Percentiles rank a stretch among this genome's conserved stretches.
These are phyloP conservation scores for Phytophthora meadii DNA, from an alignment of 352 stramenopile species.

Conservation along the genomic window DNA sequence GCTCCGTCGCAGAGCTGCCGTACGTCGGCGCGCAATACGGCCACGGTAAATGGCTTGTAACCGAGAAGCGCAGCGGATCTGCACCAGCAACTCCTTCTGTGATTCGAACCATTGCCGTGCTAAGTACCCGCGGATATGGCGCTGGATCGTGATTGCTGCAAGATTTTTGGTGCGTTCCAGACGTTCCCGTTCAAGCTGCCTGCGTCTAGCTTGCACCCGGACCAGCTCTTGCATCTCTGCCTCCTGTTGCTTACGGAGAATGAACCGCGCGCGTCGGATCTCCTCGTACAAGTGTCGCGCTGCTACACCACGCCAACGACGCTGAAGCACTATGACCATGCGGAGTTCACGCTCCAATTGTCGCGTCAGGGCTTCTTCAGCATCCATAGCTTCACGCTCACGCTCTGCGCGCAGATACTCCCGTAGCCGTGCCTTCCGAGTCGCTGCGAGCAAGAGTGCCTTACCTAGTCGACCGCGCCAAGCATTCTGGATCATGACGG, in stretches of 20 bases:
- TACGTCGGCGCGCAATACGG: slow-evolving; percentile 67
- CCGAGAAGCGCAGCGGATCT: slow-evolving; percentile 55
- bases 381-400: slow-evolving; percentile 63
- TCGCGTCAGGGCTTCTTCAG: slow-evolving; percentile 48
- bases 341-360: slow-evolving; percentile 60
- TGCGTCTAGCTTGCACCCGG: slow-evolving; percentile 52
- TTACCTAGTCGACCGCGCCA: slow-evolving; percentile 70
- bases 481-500: slow-evolving; percentile 71
- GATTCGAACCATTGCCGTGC: slow-evolving; percentile 57
- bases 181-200: slow-evolving; percentile 59
- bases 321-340: slow-evolving; percentile 72
- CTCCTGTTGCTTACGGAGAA: slow-evolving; percentile 74
- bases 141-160: slow-evolving; percentile 75
- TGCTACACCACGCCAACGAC: slow-evolving; percentile 74
- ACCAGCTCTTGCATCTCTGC: slow-evolving; percentile 74
- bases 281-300: slow-evolving; percentile 69
- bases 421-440: slow-evolving; percentile 61
- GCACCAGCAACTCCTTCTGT: slow-evolving; percentile 59
- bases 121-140: slow-evolving; percentile 68
- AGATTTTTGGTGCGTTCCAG: slow-evolving; percentile 51
- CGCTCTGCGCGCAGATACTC: slow-evolving; percentile 76
- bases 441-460: slow-evolving; percentile 56
- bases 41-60: slow-evolving; percentile 80
- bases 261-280: slow-evolving; percentile 57
- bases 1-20: slow-evolving; percentile 70